Evolutionary conservation across 2,329 filamentous ascomycete genomes (phyloP).

Genomic region (Aureobasidium lini): DNA sequence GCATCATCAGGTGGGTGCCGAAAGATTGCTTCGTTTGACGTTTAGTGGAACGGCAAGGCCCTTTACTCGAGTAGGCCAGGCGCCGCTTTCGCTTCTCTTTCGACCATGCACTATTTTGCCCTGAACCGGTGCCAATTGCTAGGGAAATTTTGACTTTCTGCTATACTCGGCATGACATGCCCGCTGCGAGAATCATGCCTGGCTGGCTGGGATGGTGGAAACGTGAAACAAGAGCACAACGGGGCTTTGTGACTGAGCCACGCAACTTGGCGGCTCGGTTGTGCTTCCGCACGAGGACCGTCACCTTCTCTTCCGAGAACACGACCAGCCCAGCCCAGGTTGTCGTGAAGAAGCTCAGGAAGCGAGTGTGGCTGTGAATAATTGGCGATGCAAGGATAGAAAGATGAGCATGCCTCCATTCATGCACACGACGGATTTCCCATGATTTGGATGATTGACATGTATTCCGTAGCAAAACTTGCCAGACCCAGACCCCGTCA

Average conservation of each 20-base stretch:
- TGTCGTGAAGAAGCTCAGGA: conserved; percentile 11
- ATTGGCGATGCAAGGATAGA: conserved; percentile 3
- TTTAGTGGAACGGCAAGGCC: background rate
- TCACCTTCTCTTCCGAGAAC: conserved; percentile 11
- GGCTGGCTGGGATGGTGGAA: background rate
- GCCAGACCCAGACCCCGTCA: background rate
- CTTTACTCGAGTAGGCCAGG: background rate
- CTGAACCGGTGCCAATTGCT: background rate
- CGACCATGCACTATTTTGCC: background rate
- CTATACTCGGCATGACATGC: conserved; percentile 1
- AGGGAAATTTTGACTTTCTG: conserved; percentile 1
- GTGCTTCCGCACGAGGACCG: background rate
- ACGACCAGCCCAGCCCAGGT: background rate
- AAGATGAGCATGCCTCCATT: background rate
- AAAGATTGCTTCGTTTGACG: background rate
- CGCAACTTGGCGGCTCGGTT: conserved; percentile 7
- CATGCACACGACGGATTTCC: background rate
- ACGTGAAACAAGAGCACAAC: background rate
- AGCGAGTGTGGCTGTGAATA: conserved; percentile 8
- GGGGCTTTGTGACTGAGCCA: background rate
- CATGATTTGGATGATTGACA: background rate
- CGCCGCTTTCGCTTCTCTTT: background rate
- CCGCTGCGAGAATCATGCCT: conserved; percentile 1
- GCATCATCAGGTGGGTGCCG: background rate
- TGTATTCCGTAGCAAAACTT: background rate